Conservation (phyloP, 2,329 filamentous ascomycete species). For the Talaromyces sp. region DNA sequence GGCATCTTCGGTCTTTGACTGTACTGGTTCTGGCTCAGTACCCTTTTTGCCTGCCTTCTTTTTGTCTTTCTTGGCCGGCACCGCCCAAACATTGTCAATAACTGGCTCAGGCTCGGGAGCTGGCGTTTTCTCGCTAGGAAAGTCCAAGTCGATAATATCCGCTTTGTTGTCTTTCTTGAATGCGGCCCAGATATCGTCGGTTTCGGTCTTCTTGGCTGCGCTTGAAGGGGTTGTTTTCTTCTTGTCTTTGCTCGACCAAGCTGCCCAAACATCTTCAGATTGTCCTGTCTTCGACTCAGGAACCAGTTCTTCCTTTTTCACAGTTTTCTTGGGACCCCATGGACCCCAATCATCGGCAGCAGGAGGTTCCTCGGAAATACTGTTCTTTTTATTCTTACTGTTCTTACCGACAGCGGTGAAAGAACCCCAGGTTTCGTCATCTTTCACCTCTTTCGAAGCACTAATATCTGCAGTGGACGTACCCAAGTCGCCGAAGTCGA, state of each 20-base stretch:
- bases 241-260: conserved; percentile 29
- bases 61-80: conserved; percentile 35
- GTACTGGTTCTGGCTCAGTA: conserved; percentile 14
- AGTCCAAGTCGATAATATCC: conserved; percentile 33
- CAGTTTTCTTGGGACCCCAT: conserved; percentile 21
- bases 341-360: conserved; percentile 26
- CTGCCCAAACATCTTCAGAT: conserved; percentile 18
- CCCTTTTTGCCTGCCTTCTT: conserved; percentile 35
- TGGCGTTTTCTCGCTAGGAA: conserved; percentile 10
- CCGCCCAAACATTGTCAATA: conserved; percentile 26
- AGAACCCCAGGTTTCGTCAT: conserved; percentile 36
- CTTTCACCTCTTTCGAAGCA: conserved; percentile 36
- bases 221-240: conserved; percentile 25
- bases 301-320: conserved; percentile 12
- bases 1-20: conserved; percentile 20
- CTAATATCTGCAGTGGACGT: conserved; percentile 38
- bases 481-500: conserved; percentile 46
- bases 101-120: conserved; percentile 18
- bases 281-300: conserved; percentile 13
- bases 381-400: conserved; percentile 47
- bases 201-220: conserved; percentile 19
- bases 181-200: conserved; percentile 27
- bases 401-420: conserved; percentile 40
- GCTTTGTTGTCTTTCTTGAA: conserved; percentile 27
- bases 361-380: conserved; percentile 19